Percentiles rank a stretch among this genome's conserved stretches.
phyloP scores from a whole-genome alignment of 75 land plant species.

The Chamaecyparis obtusa region DNA sequence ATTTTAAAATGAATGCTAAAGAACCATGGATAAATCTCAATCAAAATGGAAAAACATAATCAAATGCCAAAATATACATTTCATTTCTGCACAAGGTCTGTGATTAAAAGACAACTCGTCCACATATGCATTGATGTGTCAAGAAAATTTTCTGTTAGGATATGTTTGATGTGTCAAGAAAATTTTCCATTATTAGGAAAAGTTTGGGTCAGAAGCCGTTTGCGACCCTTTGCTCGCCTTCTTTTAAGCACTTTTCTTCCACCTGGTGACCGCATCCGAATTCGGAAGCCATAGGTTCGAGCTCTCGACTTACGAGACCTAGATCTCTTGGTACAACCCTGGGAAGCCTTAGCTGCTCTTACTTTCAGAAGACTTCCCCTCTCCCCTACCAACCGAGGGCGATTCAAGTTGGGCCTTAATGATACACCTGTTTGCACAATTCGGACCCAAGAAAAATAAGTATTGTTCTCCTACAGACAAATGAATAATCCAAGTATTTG shows the following conservation, averaged over 20 bases:
- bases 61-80: background rate
- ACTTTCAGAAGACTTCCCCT: slow-evolving; percentile 45
- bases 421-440: slow-evolving; percentile 5
- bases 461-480: background rate
- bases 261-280: slow-evolving; percentile 72
- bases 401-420: background rate
- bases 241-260: slow-evolving; percentile 78
- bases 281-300: slow-evolving; percentile 81
- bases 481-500: background rate
- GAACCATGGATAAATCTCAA: background rate
- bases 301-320: slow-evolving; percentile 92
- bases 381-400: slow-evolving; percentile 6
- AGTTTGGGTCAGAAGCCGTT: slow-evolving; percentile 65
- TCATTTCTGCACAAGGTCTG: background rate
- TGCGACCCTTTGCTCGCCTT: slow-evolving; percentile 83
- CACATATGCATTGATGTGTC: slow-evolving; percentile 3
- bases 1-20: background rate
- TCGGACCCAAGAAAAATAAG: background rate
- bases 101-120: background rate
- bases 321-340: slow-evolving; percentile 79
- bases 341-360: slow-evolving; percentile 64
- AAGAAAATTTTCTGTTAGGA: slow-evolving; percentile 71
- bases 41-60: background rate
- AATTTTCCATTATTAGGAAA: slow-evolving; percentile 78
- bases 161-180: slow-evolving; percentile 48